phyloP scores from a whole-genome alignment of 345 rosid genomes.

The Crucihimalaya himalaica region DNA sequence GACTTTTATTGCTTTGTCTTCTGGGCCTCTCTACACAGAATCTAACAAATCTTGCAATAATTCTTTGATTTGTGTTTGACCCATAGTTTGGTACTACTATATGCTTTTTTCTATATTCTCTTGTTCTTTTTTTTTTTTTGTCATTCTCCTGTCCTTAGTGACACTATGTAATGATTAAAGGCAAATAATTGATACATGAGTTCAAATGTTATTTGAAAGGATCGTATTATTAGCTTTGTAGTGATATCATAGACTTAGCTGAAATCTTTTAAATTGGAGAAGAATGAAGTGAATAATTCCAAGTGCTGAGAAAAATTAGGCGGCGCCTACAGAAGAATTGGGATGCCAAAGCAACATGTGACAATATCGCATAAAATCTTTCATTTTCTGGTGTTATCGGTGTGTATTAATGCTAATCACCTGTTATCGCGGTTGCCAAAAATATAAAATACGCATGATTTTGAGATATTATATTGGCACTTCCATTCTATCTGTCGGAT shows the following conservation, averaged over 20 bases:
- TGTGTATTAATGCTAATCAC: constrained; percentile 16
- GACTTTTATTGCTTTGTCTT: background rate
- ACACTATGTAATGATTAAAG: constrained; percentile 40
- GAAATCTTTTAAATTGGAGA: constrained; percentile 3
- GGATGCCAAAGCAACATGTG: constrained; percentile 8
- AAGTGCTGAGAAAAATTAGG: background rate
- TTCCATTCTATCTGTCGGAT: background rate
- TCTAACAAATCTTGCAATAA: constrained; percentile 35
- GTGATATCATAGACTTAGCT: background rate
- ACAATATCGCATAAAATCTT: background rate
- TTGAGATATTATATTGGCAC: background rate
- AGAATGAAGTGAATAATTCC: background rate
- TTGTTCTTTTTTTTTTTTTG: background rate
- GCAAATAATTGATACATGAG: constrained; percentile 34
- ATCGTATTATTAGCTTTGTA: constrained; percentile 2
- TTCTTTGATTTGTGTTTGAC: constrained; percentile 43
- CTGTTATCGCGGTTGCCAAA: background rate
- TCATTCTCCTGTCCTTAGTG: constrained; percentile 43
- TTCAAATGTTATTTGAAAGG: constrained; percentile 17
- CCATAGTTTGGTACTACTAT: constrained; percentile 23
- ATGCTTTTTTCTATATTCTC: constrained; percentile 5
- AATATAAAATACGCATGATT: too few relatives aligned
- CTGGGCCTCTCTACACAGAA: constrained; percentile 35
- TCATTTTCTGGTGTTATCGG: background rate
- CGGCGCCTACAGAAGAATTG: background rate